Evolutionary conservation across 2,329 filamentous ascomycete species (phyloP).

Genomic region (Aspergillus cejpii): DNA sequence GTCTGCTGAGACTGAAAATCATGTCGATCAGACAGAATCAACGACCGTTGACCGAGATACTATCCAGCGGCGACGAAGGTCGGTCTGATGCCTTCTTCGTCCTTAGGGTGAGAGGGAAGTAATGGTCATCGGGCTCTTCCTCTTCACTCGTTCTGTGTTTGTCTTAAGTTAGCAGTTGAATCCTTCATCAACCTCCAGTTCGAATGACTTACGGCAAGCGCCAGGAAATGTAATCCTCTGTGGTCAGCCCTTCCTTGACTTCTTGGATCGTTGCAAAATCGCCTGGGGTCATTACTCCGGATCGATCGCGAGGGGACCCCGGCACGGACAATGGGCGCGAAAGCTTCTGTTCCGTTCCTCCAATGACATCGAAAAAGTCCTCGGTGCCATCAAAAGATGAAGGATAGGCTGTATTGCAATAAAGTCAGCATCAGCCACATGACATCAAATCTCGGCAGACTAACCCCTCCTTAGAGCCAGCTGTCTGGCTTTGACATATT

Average conservation of each 20-base stretch:
- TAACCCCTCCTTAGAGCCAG: slow-evolving; percentile 69
- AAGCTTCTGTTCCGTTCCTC: slow-evolving; percentile 89
- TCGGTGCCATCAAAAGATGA: slow-evolving; percentile 69
- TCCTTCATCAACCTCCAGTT: neutral
- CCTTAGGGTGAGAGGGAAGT: slow-evolving; percentile 62
- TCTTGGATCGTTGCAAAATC: slow-evolving; percentile 97
- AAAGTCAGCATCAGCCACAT: slow-evolving; percentile 11
- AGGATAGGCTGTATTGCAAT: slow-evolving; percentile 61
- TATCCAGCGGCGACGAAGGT: slow-evolving; percentile 34
- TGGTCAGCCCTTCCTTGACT: slow-evolving; percentile 82
- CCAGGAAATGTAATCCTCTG: slow-evolving; percentile 97
- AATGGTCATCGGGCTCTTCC: slow-evolving; percentile 77
- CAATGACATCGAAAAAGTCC: slow-evolving; percentile 83
- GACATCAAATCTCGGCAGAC: too few species aligned
- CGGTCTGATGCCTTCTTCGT: slow-evolving; percentile 40
- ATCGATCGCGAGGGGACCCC: slow-evolving; percentile 80
- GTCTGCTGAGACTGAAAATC: too few species aligned
- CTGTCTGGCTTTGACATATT: slow-evolving; percentile 96
- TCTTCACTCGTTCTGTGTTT: slow-evolving; percentile 61
- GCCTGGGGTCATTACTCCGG: slow-evolving; percentile 97
- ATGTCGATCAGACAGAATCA: slow-evolving; percentile 2
- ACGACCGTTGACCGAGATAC: slow-evolving; percentile 28
- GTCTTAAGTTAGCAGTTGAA: slow-evolving; percentile 18
- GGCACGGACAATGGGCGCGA: slow-evolving; percentile 89
- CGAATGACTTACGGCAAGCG: slow-evolving; percentile 77